Evolutionary conservation across 2,329 filamentous ascomycete genomes (phyloP).

Genomic region (Dendrostoma leiphaemia): DNA sequence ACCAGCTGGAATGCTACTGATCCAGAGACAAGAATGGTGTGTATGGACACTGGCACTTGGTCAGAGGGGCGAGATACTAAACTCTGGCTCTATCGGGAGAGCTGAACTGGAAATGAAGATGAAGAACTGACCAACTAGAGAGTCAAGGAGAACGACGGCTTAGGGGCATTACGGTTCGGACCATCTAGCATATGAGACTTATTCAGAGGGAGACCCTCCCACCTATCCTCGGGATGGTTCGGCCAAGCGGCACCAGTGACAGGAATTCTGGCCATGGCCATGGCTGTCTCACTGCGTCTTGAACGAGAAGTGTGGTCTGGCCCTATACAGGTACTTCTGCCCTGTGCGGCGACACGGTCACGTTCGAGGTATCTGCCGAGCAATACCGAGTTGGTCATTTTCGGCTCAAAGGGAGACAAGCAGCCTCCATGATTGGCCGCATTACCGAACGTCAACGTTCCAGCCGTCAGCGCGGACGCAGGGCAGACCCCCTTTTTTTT

Average conservation of each 20-base stretch:
- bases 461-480: not conserved
- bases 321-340: not conserved
- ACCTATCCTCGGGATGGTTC: slow-evolving; percentile 27
- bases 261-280: slow-evolving; percentile 17
- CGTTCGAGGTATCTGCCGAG: slow-evolving; percentile 9
- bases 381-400: slow-evolving; percentile 18
- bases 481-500: slow-evolving; percentile 9
- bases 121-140: too few species aligned
- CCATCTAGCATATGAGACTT: slow-evolving; percentile 11
- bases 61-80: too few species aligned
- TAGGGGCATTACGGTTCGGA: too few species aligned
- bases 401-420: slow-evolving; percentile 37
- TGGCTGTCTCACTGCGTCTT: not conserved
- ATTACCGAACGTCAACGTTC: slow-evolving; percentile 35
- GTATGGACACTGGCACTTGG: too few species aligned
- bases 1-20: not conserved
- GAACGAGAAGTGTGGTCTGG: not conserved
- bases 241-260: slow-evolving; percentile 31
- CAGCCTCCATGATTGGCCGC: slow-evolving; percentile 43
- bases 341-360: not conserved
- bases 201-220: not conserved
- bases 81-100: too few species aligned
- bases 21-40: not conserved
- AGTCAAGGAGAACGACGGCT: too few species aligned
- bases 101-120: too few species aligned